Base-by-base conservation (phyloP, 768 basidiomycete genomes). In the Crassisporium funariophilum region DNA sequence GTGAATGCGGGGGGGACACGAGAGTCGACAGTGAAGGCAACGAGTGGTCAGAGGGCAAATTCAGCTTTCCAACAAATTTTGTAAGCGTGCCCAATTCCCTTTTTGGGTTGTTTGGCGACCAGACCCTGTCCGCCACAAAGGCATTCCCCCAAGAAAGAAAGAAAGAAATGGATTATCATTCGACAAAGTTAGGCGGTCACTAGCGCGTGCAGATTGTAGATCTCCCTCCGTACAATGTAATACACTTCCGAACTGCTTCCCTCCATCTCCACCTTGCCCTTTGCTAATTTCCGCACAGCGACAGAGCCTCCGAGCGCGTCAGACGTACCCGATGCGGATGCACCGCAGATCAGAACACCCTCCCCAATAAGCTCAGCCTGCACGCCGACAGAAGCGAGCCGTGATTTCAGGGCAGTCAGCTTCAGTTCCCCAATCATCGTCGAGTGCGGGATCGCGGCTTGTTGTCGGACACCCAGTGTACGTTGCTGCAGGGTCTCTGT, bases 381-480 rank as follows among this genome's bases (percentile, higher is more conserved):
- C 36, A 98, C 83, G 8, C 86, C 85, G 2, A 91, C 70, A 2
- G 81, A 66, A 4, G 83, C 75, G 16, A 99, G 75, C 4, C 85
- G 82, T n/a, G 84, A 64, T 66, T 98, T 97, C 37, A 99, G 78
- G 2, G 82, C 79, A 1, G 93, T 94, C 21, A 99, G 74, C 63
- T 97, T 94, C 33, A 99, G 80, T 60, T 98, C 97, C 41, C 97
- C 97, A 46, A 99, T 97, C 86, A 98, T 95, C 5, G 95, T 90
- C 0, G 95, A 95, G 49, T 84, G 82, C 1, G 93, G 91, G 2
- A 98, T 73, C 2, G 81, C 70, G 8, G 80, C 75, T 15, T 79
- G 71, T 12, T 83, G 77, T 22, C 88, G 81, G n/a, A 83, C 77
- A 13, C 86, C 88, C 16, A 89, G 75, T 24, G 74, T 71, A 15